A percentile compares a stretch with the other conserved stretches of the same genome.
Evolutionary conservation across 2,329 filamentous ascomycete genomes (phyloP).

Genomic region (Phialophora chinensis): DNA sequence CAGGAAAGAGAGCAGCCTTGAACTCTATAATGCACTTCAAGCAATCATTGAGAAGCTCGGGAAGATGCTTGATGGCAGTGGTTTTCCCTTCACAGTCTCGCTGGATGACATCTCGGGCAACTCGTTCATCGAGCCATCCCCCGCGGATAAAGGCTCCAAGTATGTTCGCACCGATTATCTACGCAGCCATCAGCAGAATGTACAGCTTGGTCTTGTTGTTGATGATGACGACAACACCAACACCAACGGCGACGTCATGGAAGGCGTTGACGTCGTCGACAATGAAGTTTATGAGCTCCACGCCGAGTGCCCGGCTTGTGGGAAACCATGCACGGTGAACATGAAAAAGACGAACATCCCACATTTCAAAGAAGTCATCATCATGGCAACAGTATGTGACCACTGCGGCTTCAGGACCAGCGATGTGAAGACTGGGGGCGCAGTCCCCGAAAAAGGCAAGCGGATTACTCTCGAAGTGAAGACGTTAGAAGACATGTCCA

Average conservation of each 20-base stretch:
- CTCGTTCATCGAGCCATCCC: slow-evolving; percentile 91
- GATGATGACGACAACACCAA: slow-evolving; percentile 45
- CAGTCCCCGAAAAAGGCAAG: slow-evolving; percentile 83
- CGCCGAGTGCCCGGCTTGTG: slow-evolving; percentile 88
- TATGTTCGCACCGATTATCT: slow-evolving; percentile 85
- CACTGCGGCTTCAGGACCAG: slow-evolving; percentile 93
- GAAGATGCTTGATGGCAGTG: slow-evolving; percentile 76
- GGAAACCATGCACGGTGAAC: slow-evolving; percentile 82
- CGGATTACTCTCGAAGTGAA: slow-evolving; percentile 79
- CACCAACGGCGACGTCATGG: slow-evolving; percentile 56
- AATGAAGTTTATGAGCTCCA: slow-evolving; percentile 94
- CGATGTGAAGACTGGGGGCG: slow-evolving; percentile 96
- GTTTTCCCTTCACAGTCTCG: slow-evolving; percentile 85
- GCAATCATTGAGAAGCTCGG: slow-evolving; percentile 75
- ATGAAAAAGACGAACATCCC: slow-evolving; percentile 99
- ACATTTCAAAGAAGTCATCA: slow-evolving; percentile 94
- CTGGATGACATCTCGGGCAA: slow-evolving; percentile 94
- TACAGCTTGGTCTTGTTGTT: slow-evolving; percentile 73
- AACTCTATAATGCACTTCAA: slow-evolving; percentile 77
- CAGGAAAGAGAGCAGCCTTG: slow-evolving; percentile 77
- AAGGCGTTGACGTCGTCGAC: slow-evolving; percentile 82
- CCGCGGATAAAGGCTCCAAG: slow-evolving; percentile 77
- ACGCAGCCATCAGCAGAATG: slow-evolving; percentile 85
- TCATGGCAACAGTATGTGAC: slow-evolving; percentile 93
- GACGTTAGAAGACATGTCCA: slow-evolving; percentile 73